A percentile compares a stretch with the other conserved stretches of the same genome.
These are phyloP conservation scores for Salix udensis DNA, from an alignment of 345 rosid species.

Conservation along the genomic window DNA sequence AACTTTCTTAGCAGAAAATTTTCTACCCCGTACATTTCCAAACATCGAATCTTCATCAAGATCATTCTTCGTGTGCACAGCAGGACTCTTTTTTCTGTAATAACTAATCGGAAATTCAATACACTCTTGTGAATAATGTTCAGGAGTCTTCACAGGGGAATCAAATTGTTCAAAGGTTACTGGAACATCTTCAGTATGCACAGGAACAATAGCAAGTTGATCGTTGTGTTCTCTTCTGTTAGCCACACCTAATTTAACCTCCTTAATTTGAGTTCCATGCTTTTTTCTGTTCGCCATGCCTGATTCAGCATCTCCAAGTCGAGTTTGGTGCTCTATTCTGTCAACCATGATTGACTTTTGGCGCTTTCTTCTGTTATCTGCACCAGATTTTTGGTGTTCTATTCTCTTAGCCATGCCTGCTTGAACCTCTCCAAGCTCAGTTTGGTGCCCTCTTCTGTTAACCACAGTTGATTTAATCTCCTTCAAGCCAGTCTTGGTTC, in stretches of 20 bases:
- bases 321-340: conserved; percentile 12
- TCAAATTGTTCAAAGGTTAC: conserved; percentile 33
- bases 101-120: conserved; percentile 24
- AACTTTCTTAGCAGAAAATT: conserved; percentile 22
- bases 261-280: conserved; percentile 7
- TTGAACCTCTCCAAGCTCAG: not conserved
- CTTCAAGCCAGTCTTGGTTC: conserved; percentile 15
- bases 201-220: conserved; percentile 54
- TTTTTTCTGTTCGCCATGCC: conserved; percentile 16
- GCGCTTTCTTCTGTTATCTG: conserved; percentile 13
- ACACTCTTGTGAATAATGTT: conserved; percentile 23
- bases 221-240: conserved; percentile 15
- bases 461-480: conserved; percentile 4
- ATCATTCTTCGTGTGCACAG: not conserved
- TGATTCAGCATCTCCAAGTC: conserved; percentile 31
- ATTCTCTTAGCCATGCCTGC: conserved; percentile 9
- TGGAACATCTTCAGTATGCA: conserved; percentile 35
- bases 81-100: conserved; percentile 21
- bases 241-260: conserved; percentile 14
- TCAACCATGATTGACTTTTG: conserved; percentile 2
- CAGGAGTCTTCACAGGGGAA: conserved; percentile 26
- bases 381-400: conserved; percentile 9
- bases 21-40: conserved; percentile 41
- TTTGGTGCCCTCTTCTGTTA: not conserved
- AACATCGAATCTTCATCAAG: conserved; percentile 46